A percentile compares a stretch with the other conserved stretches of the same genome.
phyloP scores from a whole-genome alignment of 139 green algal species.

The Chlorella sorokiniana region DNA sequence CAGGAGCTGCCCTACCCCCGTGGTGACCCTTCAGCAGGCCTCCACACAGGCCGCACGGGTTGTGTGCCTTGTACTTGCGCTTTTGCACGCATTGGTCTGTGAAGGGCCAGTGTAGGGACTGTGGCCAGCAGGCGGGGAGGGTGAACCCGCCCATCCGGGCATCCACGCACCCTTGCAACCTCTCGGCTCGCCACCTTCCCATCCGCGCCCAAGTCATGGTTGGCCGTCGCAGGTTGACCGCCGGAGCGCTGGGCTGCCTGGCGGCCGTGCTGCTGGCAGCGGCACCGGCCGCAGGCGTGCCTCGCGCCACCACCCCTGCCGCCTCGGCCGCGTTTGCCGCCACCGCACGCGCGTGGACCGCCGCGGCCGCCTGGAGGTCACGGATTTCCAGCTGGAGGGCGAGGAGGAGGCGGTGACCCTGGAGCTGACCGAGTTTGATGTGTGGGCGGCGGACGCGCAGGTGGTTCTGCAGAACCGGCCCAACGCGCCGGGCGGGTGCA shows the following conservation, averaged over 20 bases:
- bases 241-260: not conserved
- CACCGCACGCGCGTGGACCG: not conserved
- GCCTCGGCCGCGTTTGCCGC: not conserved
- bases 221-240: too few species aligned
- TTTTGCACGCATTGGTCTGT: too few species aligned
- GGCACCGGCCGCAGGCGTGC: not conserved
- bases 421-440: not conserved
- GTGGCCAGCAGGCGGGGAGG: too few species aligned
- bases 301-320: not conserved
- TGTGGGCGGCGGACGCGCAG: not conserved
- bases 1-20: too few species aligned
- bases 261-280: not conserved
- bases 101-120: too few species aligned
- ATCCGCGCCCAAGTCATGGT: too few species aligned
- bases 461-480: not conserved
- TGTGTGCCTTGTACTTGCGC: too few species aligned
- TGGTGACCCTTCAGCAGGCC: too few species aligned
- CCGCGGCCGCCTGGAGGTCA: not conserved
- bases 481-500: not conserved
- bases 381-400: not conserved
- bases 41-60: too few species aligned
- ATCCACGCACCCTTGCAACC: too few species aligned
- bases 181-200: too few species aligned
- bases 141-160: too few species aligned
- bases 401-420: not conserved